Evolutionary conservation across 352 stramenopile genomes (phyloP).

Genomic region (Pythium guiyangense): DNA sequence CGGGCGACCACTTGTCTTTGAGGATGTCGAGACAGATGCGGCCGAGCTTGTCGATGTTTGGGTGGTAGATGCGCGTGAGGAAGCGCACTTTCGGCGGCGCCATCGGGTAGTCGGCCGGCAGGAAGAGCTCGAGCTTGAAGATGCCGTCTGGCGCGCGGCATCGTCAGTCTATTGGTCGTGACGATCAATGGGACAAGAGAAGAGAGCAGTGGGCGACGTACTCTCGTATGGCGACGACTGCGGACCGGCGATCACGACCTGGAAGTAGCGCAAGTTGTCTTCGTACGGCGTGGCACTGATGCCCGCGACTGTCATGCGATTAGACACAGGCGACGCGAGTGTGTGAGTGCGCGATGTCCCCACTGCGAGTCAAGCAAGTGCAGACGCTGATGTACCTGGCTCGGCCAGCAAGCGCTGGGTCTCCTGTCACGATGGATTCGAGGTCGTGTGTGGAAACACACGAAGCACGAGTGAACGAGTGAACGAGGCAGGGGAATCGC

Average conservation of each 20-base stretch:
- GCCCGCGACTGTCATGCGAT: slow-evolving; percentile 62
- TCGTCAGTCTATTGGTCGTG: too few species aligned
- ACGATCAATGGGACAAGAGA: neutral
- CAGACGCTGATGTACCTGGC: slow-evolving; percentile 48
- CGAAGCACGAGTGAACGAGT: neutral
- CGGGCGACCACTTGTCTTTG: slow-evolving; percentile 99
- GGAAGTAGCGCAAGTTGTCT: slow-evolving; percentile 98
- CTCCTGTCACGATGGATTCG: slow-evolving; percentile 51
- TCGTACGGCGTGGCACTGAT: slow-evolving; percentile 96
- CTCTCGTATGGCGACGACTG: slow-evolving; percentile 94
- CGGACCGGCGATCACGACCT: slow-evolving; percentile 96
- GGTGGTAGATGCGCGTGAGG: slow-evolving; percentile 98
- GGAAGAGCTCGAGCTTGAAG: slow-evolving; percentile 96
- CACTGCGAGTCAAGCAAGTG: too few species aligned
- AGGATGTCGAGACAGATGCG: slow-evolving; percentile 98
- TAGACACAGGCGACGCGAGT: too few species aligned
- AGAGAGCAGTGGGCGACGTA: slow-evolving; percentile 25
- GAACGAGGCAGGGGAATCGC: neutral
- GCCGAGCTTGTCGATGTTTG: slow-evolving; percentile 98
- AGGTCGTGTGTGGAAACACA: too few species aligned
- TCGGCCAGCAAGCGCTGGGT: slow-evolving; percentile 94
- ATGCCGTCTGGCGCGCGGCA: slow-evolving; percentile 64
- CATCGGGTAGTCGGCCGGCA: slow-evolving; percentile 97
- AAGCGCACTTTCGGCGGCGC: slow-evolving; percentile 96
- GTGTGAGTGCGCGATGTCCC: too few species aligned